A percentile compares a stretch with the other conserved stretches of the same genome.
These are phyloP conservation scores for Chaetomium cochliodes DNA, from an alignment of 495 filamentous ascomycete species.

Conservation along the genomic window DNA sequence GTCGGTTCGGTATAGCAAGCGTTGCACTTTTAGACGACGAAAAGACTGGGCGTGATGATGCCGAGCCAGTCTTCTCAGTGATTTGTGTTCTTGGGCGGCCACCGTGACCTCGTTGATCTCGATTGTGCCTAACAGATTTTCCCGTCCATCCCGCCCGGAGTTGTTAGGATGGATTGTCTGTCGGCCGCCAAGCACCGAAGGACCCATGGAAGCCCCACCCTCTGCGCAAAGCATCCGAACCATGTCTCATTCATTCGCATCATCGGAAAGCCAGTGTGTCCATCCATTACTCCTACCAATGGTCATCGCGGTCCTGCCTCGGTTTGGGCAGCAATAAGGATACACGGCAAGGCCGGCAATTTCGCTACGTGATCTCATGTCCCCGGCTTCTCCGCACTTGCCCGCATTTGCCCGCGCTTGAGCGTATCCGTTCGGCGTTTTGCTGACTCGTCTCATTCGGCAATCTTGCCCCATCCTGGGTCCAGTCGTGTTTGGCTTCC, in stretches of 20 bases:
- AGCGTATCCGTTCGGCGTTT: neutral
- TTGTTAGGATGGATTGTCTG: neutral
- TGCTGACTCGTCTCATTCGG: slow-evolving; percentile 24
- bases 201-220: neutral
- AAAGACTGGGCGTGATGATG: slow-evolving; percentile 9
- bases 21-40: slow-evolving; percentile 20
- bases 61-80: neutral
- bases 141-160: neutral
- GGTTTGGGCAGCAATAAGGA: neutral
- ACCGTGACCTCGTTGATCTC: no score
- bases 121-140: neutral
- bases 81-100: neutral
- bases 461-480: slow-evolving; percentile 10
- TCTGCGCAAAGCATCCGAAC: neutral
- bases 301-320: neutral
- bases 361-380: slow-evolving; percentile 11
- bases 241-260: neutral
- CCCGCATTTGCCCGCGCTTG: slow-evolving; percentile 3
- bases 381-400: slow-evolving; percentile 7
- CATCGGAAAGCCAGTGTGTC: neutral
- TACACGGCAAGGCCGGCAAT: slow-evolving; percentile 16
- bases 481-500: neutral
- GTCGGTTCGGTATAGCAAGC: slow-evolving; percentile 17
- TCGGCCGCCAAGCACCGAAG: neutral
- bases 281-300: neutral